Base-by-base conservation (phyloP, 2,329 filamentous ascomycete species). In the Huntiella moniliformis region DNA sequence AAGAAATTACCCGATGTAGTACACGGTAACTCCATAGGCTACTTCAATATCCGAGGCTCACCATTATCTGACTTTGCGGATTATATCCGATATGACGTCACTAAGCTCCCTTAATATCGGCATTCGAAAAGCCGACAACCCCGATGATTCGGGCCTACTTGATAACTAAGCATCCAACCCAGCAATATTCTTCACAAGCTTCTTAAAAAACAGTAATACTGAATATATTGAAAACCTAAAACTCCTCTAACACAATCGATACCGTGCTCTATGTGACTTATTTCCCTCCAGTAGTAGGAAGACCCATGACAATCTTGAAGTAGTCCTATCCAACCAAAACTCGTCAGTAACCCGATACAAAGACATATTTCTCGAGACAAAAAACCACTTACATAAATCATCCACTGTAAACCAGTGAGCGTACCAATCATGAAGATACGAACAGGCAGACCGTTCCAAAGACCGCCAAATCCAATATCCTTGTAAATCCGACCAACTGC, bases 401-500 rank as follows among this genome's bases (percentile, higher is more conserved):
- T 84, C 85, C 85, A 94, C 66, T 94, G 86, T 51, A 93, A 65
- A 49, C 82, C 84, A 15, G 83, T 92, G 56, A 81, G 60, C 22
- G 76, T 81, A 54, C 80, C 82, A 52, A 92, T 84, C 86, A 94
- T 94, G 56, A 93, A 77, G 56, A 94, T 94, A 49, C 72, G 60
- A 42, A 93, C 81, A 0, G 82, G 79, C 38, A 95, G 65, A 6
- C 87, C 87, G 57, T 92, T 93, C 87, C 87, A 94, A 22, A 95
- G 70, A n/a, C 87, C 87, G 12, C 55, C 55, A 61, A 94, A 92
- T 31, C 86, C 86, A 56, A 92, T 91, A 34, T 92, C 82, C 56
- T 71, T 74, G 65, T 93, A 93, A 56, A 94, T 91, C 38, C 85
- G 73, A 49, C 73, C 64, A 54, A 83, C 73, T n/a, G 82, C 85